Conservation (phyloP, 345 rosid species). For the Arabis alpina region DNA sequence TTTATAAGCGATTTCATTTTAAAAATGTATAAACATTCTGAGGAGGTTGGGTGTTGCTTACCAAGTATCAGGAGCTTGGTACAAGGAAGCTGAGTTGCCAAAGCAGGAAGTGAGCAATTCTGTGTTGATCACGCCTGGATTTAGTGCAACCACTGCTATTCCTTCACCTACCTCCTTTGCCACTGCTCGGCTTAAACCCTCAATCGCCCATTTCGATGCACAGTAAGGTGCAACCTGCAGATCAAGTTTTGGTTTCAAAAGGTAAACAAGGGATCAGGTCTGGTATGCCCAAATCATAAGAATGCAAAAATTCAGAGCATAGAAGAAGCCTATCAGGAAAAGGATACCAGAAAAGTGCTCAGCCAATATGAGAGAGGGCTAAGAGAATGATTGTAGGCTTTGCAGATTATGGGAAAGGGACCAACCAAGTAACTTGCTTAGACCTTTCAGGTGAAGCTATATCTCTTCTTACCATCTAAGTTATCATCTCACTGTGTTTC, state of each 20-base stretch:
- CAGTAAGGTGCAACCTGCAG: conserved; percentile 96
- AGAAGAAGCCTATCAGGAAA: not conserved
- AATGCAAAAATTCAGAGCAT: not conserved
- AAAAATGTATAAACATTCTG: not conserved
- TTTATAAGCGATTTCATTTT: conserved; percentile 3
- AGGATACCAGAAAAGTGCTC: not conserved
- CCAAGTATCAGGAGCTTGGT: conserved; percentile 94
- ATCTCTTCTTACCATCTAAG: conserved; percentile 6
- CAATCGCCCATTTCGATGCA: conserved; percentile 98
- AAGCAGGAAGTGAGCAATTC: conserved; percentile 91
- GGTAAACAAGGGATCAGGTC: conserved; percentile 11
- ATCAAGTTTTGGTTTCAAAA: conserved; percentile 1
- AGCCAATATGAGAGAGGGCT: not conserved
- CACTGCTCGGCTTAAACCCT: conserved; percentile 90
- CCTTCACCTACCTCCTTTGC: conserved; percentile 92
- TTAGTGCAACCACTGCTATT: conserved; percentile 85
- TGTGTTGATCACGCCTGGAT: conserved; percentile 92
- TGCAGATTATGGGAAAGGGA: conserved; percentile 7
- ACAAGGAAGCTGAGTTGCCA: conserved; percentile 75
- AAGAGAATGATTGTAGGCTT: not conserved
- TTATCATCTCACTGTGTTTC: conserved; percentile 1
- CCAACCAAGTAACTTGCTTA: conserved; percentile 1
- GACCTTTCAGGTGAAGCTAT: conserved; percentile 2
- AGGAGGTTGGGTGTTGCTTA: conserved; percentile 40
- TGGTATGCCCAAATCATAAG: conserved; percentile 11